Percentiles rank a stretch among this genome's conserved stretches.
phyloP scores from a whole-genome alignment of 192 early-diverging fungal genomes.

The Umbelopsis ramanniana region DNA sequence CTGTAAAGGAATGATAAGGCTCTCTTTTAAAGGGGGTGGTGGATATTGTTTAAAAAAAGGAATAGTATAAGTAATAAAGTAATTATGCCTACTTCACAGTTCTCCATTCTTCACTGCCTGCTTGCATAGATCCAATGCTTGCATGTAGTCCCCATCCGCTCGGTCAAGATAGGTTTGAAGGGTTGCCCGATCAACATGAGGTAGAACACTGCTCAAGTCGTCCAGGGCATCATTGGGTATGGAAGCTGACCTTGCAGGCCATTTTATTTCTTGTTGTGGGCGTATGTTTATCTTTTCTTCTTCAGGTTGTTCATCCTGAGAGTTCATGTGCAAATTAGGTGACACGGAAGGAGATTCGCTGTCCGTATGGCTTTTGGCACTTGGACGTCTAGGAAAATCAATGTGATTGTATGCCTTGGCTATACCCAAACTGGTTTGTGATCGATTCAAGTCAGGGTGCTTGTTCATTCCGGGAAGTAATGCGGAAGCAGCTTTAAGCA shows the following conservation, averaged over 20 bases:
- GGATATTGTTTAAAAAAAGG: neutral
- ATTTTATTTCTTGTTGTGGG: neutral
- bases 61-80: neutral
- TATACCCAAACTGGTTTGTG: neutral
- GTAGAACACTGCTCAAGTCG: constrained; percentile 50
- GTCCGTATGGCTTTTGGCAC: neutral
- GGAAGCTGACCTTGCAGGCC: neutral
- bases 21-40: no score
- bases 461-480: constrained; percentile 17
- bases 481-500: constrained; percentile 31
- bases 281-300: neutral
- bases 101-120: constrained; percentile 45
- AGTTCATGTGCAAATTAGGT: neutral
- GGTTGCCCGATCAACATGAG: constrained; percentile 50
- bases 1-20: no score
- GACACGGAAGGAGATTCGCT: neutral
- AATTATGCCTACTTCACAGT: constrained; percentile 28
- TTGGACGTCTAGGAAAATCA: constrained; percentile 9
- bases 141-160: constrained; percentile 51
- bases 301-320: neutral
- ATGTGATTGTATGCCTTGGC: constrained; percentile 16
- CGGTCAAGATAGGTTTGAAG: constrained; percentile 48
- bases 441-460: constrained; percentile 11
- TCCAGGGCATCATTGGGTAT: constrained; percentile 37
- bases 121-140: constrained; percentile 48